Conservation (phyloP, 495 filamentous ascomycete species). For the Podospora fimiseda region DNA sequence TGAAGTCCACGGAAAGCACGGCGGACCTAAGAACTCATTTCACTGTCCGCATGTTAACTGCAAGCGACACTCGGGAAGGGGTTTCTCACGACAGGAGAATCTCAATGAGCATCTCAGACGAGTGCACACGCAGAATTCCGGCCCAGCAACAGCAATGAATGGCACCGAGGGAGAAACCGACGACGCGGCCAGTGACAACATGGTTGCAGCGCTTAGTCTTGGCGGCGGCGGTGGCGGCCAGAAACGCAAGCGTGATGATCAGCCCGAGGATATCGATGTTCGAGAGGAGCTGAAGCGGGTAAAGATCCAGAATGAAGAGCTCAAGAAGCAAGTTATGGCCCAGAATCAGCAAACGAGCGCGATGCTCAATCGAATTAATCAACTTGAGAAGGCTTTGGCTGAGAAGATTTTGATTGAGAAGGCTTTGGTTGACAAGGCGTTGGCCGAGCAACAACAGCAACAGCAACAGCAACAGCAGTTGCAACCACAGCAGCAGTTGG, state of each 20-base stretch:
- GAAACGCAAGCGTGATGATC: constrained; percentile 34
- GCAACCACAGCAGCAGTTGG: constrained; percentile 8
- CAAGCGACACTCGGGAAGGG: constrained; percentile 67
- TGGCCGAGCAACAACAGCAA: constrained; percentile 10
- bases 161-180: constrained; percentile 24
- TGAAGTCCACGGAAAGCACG: constrained; percentile 83
- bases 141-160: constrained; percentile 6
- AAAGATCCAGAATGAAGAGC: constrained; percentile 32
- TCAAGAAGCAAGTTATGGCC: constrained; percentile 26
- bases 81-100: constrained; percentile 83
- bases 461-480: neutral
- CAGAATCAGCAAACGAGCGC: constrained; percentile 23
- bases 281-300: constrained; percentile 37
- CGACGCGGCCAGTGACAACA: constrained; percentile 28
- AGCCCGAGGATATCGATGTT: constrained; percentile 20
- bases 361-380: constrained; percentile 25
- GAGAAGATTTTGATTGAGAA: constrained; percentile 18
- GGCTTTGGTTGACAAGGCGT: constrained; percentile 9
- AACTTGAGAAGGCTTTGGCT: constrained; percentile 18
- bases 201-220: neutral
- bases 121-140: constrained; percentile 52
- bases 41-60: constrained; percentile 75
- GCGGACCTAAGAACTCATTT: constrained; percentile 70
- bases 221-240: constrained; percentile 14
- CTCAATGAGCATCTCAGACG: constrained; percentile 80